Base-by-base conservation (phyloP, 345 rosid species). In the Ailanthus altissimus region DNA sequence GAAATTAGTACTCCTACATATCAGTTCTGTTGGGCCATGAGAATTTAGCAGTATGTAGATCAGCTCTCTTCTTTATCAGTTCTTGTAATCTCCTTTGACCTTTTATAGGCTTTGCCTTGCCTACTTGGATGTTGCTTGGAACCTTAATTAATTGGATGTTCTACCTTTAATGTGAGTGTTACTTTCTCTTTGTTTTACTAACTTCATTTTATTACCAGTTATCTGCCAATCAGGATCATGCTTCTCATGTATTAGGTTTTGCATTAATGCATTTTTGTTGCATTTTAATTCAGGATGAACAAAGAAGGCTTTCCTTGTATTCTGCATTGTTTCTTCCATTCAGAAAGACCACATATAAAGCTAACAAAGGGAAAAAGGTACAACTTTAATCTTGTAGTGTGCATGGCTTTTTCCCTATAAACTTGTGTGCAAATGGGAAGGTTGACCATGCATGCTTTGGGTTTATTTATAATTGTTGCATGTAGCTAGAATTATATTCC, bases 321-420 rank as follows among this genome's bases (percentile, higher is more conserved):
- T 87, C 97, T 68, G 93, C 99, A 67, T 77, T 95, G 57, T 95
- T 95, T 89, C 90, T 92, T 72, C 97, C 98, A 36, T 80, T 93
- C 50, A 84, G 92, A 77, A 72, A 83, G 71, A 82, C 79, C 50
- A 67, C 81, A 40, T 92, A 89, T 77, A 77, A 76, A 83, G 93
- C 90, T 83, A 80, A 77, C 36, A 95, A 93, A 83, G 88, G 88
- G 25, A 93, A 88, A 88, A 80, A 73, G 97, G 99, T 95, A 77
- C 28, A 47, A 12, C 47, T 3, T 21, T 64, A 43, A 13, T 71
- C 28, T 77, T 62, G 21, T 42, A 15, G 47, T 40, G 28, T 45
- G n/a, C 42, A 62, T 75, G 61, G 36, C 7, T 74, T 63, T 32
- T 36, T 49, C 49, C 49, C 43, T 63, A 12, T 63, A 36, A 50